Evolutionary conservation across 1,284 basidiomycete species (phyloP).

Genomic region (Polyporus tsugae): DNA sequence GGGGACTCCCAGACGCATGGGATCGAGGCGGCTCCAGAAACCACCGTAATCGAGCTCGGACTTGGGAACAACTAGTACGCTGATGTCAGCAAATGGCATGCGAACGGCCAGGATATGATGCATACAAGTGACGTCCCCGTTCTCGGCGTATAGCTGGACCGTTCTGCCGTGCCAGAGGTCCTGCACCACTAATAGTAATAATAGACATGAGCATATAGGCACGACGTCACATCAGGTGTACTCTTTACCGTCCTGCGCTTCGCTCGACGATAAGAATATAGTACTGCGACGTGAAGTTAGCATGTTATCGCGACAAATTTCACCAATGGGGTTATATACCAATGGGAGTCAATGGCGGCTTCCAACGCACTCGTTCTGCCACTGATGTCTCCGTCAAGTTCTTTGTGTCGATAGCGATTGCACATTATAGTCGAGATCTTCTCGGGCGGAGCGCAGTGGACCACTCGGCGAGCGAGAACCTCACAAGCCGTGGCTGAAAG

Average conservation of each 20-base stretch:
- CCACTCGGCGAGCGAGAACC: constrained; percentile 84
- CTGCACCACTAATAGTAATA: constrained; percentile 66
- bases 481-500: constrained; percentile 82
- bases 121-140: constrained; percentile 77
- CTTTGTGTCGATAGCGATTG: constrained; percentile 76
- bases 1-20: constrained; percentile 87
- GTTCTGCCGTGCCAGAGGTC: constrained; percentile 85
- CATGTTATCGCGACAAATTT: constrained; percentile 16
- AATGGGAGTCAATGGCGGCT: constrained; percentile 84
- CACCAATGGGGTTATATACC: constrained; percentile 51
- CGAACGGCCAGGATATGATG: not conserved
- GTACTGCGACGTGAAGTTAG: constrained; percentile 51
- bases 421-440: constrained; percentile 77
- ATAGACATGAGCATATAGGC: constrained; percentile 6
- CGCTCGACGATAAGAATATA: constrained; percentile 88
- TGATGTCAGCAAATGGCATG: not conserved
- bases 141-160: constrained; percentile 77
- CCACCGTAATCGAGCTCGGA: constrained; percentile 56
- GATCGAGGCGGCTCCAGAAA: constrained; percentile 79
- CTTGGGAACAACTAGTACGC: constrained; percentile 64
- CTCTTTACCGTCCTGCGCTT: constrained; percentile 80
- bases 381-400: constrained; percentile 81
- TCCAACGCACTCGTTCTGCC: constrained; percentile 82
- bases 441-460: constrained; percentile 73
- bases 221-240: not conserved